phyloP scores from a whole-genome alignment of 202 grass and related monocot genomes.

The Setaria viridis region DNA sequence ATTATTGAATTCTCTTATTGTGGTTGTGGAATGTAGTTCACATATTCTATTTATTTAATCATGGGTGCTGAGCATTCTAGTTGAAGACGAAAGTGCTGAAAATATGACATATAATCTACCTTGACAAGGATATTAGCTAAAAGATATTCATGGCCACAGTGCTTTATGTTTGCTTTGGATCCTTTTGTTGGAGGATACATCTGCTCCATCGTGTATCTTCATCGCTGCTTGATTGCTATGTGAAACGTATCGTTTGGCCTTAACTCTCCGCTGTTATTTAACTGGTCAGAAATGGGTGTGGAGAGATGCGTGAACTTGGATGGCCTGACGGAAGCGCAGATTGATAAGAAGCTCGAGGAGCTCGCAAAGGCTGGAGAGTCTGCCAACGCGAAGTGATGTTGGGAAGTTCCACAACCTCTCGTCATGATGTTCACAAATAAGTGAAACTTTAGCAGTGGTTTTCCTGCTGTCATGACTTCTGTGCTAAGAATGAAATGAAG shows the following conservation, averaged over 20 bases:
- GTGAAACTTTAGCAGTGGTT: conserved; percentile 9
- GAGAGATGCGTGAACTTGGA: conserved; percentile 86
- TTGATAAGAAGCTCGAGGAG: conserved; percentile 88
- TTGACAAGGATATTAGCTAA: neutral
- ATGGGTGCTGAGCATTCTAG: neutral
- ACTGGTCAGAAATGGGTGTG: conserved; percentile 75
- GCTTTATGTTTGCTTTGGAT: neutral
- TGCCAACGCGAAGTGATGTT: conserved; percentile 41
- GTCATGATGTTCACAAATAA: conserved; percentile 47
- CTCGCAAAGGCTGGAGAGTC: conserved; percentile 63
- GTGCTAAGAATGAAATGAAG: neutral
- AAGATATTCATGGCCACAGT: neutral
- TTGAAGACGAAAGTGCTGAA: neutral
- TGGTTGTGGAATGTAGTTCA: neutral
- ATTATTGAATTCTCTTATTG: neutral
- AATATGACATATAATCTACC: neutral
- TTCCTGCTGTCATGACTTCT: conserved; percentile 21
- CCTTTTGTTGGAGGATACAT: neutral
- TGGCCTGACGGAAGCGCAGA: conserved; percentile 77
- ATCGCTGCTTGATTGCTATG: neutral
- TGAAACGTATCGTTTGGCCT: neutral
- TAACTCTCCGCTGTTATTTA: neutral
- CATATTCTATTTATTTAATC: neutral
- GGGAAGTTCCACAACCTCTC: neutral
- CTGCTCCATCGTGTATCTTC: neutral